Evolutionary conservation across 495 filamentous ascomycete species (phyloP).

Genomic region (Aspergillus olivimuriae): DNA sequence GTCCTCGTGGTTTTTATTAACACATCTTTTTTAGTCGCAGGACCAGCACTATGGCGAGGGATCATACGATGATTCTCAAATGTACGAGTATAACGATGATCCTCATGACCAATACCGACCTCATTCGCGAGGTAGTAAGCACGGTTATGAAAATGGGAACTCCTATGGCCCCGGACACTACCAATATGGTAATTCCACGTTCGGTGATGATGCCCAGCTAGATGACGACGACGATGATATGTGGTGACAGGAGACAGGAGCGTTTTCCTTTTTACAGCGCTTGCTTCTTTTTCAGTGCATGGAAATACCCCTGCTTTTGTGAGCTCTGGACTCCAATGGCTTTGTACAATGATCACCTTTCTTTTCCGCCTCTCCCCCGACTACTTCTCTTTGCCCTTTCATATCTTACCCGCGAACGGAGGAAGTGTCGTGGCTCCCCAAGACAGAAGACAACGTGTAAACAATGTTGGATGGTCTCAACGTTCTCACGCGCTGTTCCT

Average conservation of each 20-base stretch:
- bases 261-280: conserved; percentile 18
- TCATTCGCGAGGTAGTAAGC: conserved; percentile 46
- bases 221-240: conserved; percentile 50
- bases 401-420: conserved; percentile 1
- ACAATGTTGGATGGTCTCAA: no score
- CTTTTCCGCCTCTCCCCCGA: conserved; percentile 10
- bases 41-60: conserved; percentile 47
- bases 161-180: conserved; percentile 38
- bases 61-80: conserved; percentile 52
- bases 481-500: no score
- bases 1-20: background rate
- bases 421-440: no score
- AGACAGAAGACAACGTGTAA: no score
- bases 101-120: conserved; percentile 45
- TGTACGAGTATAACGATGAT: conserved; percentile 53
- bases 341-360: conserved; percentile 24
- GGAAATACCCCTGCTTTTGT: conserved; percentile 32
- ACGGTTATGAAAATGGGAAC: conserved; percentile 42
- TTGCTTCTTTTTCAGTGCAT: conserved; percentile 25
- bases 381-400: conserved; percentile 6
- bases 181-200: conserved; percentile 44
- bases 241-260: conserved; percentile 40
- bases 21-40: conserved; percentile 36
- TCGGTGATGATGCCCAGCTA: conserved; percentile 43
- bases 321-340: conserved; percentile 16